phyloP scores from a whole-genome alignment of 768 basidiomycete genomes.

The Suillus subalutaceus region DNA sequence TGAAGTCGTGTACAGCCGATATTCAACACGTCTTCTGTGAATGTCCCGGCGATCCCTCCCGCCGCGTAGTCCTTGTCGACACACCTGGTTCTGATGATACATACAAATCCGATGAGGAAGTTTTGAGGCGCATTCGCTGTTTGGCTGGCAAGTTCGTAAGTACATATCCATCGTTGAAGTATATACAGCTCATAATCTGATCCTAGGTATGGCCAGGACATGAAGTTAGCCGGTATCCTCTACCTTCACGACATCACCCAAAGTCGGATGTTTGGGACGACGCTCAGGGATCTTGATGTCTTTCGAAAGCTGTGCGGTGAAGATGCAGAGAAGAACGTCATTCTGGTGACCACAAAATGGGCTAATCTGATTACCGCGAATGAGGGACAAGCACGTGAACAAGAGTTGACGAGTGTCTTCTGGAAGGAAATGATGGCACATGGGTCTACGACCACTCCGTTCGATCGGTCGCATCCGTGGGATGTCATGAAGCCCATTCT shows the following conservation, averaged over 20 bases:
- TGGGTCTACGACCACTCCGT: slow-evolving; percentile 31
- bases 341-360: slow-evolving; percentile 42
- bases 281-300: slow-evolving; percentile 33
- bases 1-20: slow-evolving; percentile 26
- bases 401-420: slow-evolving; percentile 29
- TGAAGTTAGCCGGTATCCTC: slow-evolving; percentile 34
- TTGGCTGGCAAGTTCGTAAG: slow-evolving; percentile 32
- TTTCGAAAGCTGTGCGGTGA: slow-evolving; percentile 28
- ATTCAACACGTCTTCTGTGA: slow-evolving; percentile 20
- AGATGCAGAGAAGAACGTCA: slow-evolving; percentile 32
- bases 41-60: slow-evolving; percentile 21
- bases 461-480: slow-evolving; percentile 22
- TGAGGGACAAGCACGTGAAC: slow-evolving; percentile 29
- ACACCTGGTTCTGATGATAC: slow-evolving; percentile 25
- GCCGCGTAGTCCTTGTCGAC: slow-evolving; percentile 14
- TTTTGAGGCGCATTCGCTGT: slow-evolving; percentile 28
- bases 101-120: slow-evolving; percentile 23
- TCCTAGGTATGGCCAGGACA: slow-evolving; percentile 26
- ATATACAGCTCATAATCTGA: not conserved
- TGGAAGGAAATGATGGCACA: slow-evolving; percentile 32
- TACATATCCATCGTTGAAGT: slow-evolving; percentile 1
- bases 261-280: slow-evolving; percentile 33
- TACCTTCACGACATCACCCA: slow-evolving; percentile 41
- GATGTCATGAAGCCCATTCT: slow-evolving; percentile 24
- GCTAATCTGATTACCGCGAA: slow-evolving; percentile 18